Percentiles rank a stretch among this genome's conserved stretches.
phyloP scores from a whole-genome alignment of 2,329 filamentous ascomycete species.

The Zymoseptoria crescenta region DNA sequence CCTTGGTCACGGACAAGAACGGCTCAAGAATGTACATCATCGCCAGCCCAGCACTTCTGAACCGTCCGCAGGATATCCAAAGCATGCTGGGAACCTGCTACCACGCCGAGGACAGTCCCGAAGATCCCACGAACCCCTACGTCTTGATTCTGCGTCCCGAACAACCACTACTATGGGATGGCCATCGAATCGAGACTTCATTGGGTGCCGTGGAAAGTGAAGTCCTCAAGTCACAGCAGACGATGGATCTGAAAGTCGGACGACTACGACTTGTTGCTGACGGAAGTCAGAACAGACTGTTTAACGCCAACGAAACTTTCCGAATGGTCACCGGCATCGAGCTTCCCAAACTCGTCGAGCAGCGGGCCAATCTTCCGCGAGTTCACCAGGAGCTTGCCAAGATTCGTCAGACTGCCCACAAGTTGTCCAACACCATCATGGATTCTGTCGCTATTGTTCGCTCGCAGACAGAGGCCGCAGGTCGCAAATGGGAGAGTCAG shows the following conservation, averaged over 20 bases:
- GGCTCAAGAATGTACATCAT: constrained; percentile 61
- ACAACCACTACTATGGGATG: constrained; percentile 70
- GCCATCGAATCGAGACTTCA: constrained; percentile 51
- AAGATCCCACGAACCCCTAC: constrained; percentile 75
- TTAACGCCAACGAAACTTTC: constrained; percentile 71
- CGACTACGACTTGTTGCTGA: constrained; percentile 83
- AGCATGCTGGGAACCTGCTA: constrained; percentile 75
- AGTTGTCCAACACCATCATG: constrained; percentile 96
- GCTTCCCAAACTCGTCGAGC: constrained; percentile 82
- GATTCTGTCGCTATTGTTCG: constrained; percentile 93
- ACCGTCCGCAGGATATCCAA: constrained; percentile 73
- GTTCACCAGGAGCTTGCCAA: constrained; percentile 87
- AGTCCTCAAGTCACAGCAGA: constrained; percentile 60
- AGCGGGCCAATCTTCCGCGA: constrained; percentile 84
- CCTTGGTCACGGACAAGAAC: constrained; percentile 14
- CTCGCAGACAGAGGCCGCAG: constrained; percentile 58
- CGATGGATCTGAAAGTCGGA: constrained; percentile 74
- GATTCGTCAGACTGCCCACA: constrained; percentile 92
- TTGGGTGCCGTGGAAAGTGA: constrained; percentile 39
- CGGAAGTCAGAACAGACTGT: constrained; percentile 69
- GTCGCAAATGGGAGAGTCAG: constrained; percentile 68
- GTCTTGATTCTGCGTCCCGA: constrained; percentile 80
- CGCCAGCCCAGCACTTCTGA: constrained; percentile 69
- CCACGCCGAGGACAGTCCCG: constrained; percentile 57
- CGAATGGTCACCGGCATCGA: constrained; percentile 75